Base-by-base conservation (phyloP, 2,329 filamentous ascomycete genomes). In the Trichoderma citrinoviride region DNA sequence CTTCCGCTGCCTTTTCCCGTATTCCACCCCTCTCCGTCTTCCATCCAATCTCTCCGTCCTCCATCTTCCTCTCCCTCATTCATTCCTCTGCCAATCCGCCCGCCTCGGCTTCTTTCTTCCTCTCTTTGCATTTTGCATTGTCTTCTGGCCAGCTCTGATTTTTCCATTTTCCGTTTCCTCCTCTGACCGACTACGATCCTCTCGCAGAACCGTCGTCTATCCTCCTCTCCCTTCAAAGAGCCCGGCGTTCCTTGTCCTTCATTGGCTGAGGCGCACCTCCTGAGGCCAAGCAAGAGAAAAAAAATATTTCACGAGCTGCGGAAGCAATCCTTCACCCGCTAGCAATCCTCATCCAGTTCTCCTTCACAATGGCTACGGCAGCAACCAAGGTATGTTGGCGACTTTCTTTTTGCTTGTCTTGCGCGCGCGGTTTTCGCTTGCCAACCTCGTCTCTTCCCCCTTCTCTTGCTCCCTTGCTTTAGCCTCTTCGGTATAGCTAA, bases 331-430 rank as follows among this genome's bases (percentile, higher is more conserved):
- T 54, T 50, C 37, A 44, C 46, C 56, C 47, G 56, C 56, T 65
- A 65, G 56, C 56, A 37, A 57, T 54, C 49, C 44, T 63, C 58
- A 40, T 49, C 23, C 58, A 66, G 64, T 52, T 52, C 61, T 61
- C 43, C 63, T 47, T 54, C 62, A 73, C 71, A 73, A 76, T 77
- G 75, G 75, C 75, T 67, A 65, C 75, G 64, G 73, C 74, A 65
- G 73, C 74, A 67, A 76, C 74, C 67, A 76, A 77, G 74, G 75
- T 76, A 73, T 41, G 61, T 37, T 15, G 19, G 23, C 40, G 21
- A 27, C 19, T 55, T n/a, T n/a, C n/a, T n/a, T n/a, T n/a, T n/a
- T n/a, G 3, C 29, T n/a, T 25, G 12, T 17, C 19, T 15, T 44
- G 8, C 49, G 25, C 49, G 47, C 46, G 37, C 17, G 17, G 46